Evolutionary conservation across 345 rosid species (phyloP), one percentile per base, ranked within the genome.

Genomic region (Eucalyptus pumila): DNA sequence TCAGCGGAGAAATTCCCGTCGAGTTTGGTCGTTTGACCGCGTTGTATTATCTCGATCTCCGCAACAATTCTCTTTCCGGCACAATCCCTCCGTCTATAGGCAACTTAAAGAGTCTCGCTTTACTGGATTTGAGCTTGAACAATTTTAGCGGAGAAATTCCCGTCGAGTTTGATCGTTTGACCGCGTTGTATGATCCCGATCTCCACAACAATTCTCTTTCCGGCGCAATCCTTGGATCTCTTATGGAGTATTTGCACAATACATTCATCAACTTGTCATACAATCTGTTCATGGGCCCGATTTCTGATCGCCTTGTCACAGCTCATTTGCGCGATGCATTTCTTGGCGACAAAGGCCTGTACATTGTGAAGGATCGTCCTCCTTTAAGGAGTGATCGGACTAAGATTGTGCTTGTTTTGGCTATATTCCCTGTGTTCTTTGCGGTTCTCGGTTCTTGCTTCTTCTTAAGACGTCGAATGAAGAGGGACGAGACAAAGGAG

Each of bases 11-110:
- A 56, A 23, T 56, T 56, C 62, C 62, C 27, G 5, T 56, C 11
- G 3, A 56, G 6, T 56, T 56, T 24, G 62, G 62, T 56, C 30
- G 0, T 24, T 56, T 56, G 62, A 23, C 40, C 54, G 5, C 49
- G 5, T 40, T 45, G 17, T 0, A 0, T 27, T 0, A 11, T 14
- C 80, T 90, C 24, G 0, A 15, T 15, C 52, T 16, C 42, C 1
- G 0, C 42, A 5, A 40, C 42, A 40, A 5, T 40, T 40, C 42
- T 40, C 42, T 40, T 40, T 40, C 6, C 1, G 42, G 42, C 42
- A 40, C 42, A 40, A 40, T 40, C 42, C 42, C 76, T 65, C 7
- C 11, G 40, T 65, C 76, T 7, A n/a, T 65, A 65, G 76, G 37
- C 37, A 65, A 65, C 76, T 65, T n/a, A 85, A 85, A 44, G 60